Percentiles rank a stretch among this genome's conserved stretches.
These are phyloP conservation scores for Pythium coloratum DNA, from an alignment of 352 stramenopile species.

Conservation along the genomic window DNA sequence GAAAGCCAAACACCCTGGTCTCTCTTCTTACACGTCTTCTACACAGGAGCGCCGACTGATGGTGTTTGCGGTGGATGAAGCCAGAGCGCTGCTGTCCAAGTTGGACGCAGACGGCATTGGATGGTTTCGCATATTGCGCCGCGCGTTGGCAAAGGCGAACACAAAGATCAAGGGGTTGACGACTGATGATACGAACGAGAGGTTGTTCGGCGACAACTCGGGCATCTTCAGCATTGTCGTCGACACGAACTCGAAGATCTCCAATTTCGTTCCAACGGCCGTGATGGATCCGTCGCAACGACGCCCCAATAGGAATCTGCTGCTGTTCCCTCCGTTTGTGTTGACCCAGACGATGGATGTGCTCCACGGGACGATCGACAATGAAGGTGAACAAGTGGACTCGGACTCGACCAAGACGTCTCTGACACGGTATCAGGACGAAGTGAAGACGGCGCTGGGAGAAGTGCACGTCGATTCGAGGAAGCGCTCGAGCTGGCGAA, in stretches of 20 bases:
- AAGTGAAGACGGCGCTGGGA: background rate
- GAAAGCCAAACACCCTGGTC: too few species aligned
- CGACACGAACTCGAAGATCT: slow-evolving; percentile 22
- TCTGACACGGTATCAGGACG: background rate
- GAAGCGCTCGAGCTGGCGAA: background rate
- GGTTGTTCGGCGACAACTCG: background rate
- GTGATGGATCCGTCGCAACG: slow-evolving; percentile 33
- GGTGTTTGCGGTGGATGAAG: slow-evolving; percentile 12
- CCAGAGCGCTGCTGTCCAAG: background rate
- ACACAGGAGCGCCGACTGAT: background rate
- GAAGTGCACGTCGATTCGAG: background rate
- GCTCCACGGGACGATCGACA: background rate
- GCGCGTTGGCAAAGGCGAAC: slow-evolving; percentile 8
- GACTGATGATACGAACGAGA: background rate
- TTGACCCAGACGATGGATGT: slow-evolving; percentile 40
- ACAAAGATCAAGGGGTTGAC: background rate
- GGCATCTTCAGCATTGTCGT: slow-evolving; percentile 40
- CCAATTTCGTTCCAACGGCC: background rate
- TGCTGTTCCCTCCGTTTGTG: slow-evolving; percentile 57
- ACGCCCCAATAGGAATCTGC: slow-evolving; percentile 55
- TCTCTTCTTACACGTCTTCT: background rate
- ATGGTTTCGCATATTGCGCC: slow-evolving; percentile 8
- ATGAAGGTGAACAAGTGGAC: too few species aligned
- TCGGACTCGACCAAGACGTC: too few species aligned
- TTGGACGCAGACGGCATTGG: background rate